Conservation (phyloP, 495 filamentous ascomycete genomes). For the Aspergillus heteromorphus region DNA sequence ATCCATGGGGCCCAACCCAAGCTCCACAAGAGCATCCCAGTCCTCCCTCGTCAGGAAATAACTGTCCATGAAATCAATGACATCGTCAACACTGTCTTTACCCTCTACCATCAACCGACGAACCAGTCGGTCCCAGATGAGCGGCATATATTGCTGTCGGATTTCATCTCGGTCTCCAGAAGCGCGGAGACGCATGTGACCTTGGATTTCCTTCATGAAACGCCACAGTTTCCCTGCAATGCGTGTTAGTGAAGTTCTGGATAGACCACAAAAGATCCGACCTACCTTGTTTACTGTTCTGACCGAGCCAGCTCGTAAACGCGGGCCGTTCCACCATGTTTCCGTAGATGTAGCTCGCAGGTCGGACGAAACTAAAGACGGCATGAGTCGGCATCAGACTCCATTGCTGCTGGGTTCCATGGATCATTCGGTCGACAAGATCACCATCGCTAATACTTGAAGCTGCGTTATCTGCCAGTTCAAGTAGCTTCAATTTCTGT, state of each 20-base stretch:
- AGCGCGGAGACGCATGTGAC: constrained; percentile 88
- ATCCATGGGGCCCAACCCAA: constrained; percentile 81
- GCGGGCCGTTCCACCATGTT: constrained; percentile 53
- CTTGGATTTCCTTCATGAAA: constrained; percentile 89
- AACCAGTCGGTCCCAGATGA: constrained; percentile 80
- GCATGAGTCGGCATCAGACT: constrained; percentile 95
- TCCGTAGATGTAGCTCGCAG: constrained; percentile 85
- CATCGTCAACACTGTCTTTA: constrained; percentile 65
- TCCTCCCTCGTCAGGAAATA: constrained; percentile 97
- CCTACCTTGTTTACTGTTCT: constrained; percentile 81
- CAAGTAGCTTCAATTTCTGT: constrained; percentile 70
- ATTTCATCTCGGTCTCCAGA: constrained; percentile 94
- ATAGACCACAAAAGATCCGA: not conserved
- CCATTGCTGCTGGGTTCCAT: constrained; percentile 97
- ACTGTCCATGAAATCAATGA: constrained; percentile 90
- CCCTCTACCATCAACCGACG: constrained; percentile 64
- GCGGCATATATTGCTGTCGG: constrained; percentile 86
- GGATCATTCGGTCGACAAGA: constrained; percentile 95
- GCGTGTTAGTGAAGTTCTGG: constrained; percentile 10
- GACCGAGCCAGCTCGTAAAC: constrained; percentile 90
- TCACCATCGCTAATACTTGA: constrained; percentile 97
- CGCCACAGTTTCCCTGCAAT: constrained; percentile 67
- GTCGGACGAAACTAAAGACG: constrained; percentile 90
- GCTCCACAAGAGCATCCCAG: constrained; percentile 85
- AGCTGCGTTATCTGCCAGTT: constrained; percentile 80